Base-by-base conservation (phyloP, 202 grass and related monocot species). In the Musa balbisiana region DNA sequence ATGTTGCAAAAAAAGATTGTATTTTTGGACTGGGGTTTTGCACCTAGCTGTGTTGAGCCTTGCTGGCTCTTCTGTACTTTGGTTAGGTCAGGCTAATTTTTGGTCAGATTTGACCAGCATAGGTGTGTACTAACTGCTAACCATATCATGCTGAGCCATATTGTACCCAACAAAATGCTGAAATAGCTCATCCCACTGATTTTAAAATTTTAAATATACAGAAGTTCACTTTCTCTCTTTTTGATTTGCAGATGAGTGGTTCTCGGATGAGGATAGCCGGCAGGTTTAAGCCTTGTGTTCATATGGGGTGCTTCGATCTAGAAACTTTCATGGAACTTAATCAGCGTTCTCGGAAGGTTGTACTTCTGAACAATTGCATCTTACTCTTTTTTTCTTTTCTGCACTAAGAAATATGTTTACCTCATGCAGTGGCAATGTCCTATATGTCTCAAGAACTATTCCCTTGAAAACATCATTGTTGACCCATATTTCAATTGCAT, bases 291-390 rank as follows among this genome's bases (percentile, higher is more conserved):
- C 78, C 83, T 22, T 92, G 84, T 78, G 72, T 81, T 77, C 88
- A 91, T 76, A 92, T 92, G 92, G 89, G 92, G 59, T 92, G 92
- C 85, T 96, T 96, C 83, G 87, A 96, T 87, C 86, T 96, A 73
- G 85, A 96, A 85, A 87, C 87, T 87, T 96, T 96, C 78, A 79
- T 96, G 76, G 84, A 92, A 79, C 84, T 92, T 52, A 96, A 92
- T 72, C 81, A 96, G 68, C 87, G 85, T 52, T 90, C 89, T 67
- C 85, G 89, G 75, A 96, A 96, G 89, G 92, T 96, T 52, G 65
- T 75, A 81, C 54, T 43, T 73, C 24, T 8, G 33, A 49, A 53
- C 23, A 67, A 62, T 80, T 22, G 69, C 62, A 50, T 81, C 50
- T 26, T 85, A 19, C 53, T 60, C 11, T 51, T 43, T 51, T 59